Base-by-base conservation (phyloP, 2,329 filamentous ascomycete species). In the Phyllachora maydis region DNA sequence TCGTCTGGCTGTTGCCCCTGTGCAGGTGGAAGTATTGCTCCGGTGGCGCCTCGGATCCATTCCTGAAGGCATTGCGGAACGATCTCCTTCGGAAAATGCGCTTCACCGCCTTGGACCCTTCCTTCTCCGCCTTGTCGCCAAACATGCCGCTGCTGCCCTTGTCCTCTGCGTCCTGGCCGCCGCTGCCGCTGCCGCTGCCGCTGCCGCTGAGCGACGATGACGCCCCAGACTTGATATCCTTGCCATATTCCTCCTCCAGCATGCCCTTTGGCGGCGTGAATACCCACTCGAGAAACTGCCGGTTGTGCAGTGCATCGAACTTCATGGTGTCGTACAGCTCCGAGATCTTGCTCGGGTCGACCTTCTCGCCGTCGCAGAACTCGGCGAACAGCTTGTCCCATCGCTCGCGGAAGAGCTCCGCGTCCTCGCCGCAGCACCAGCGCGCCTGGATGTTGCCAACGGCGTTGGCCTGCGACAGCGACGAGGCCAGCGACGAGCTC, bases 261-360 rank as follows among this genome's bases (percentile, higher is more conserved):
- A 91, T 78, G 28, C 59, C 61, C 37, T 68, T 71, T 16, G 78
- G 72, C 2, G 88, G 88, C 10, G 82, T 91, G 37, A 98, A 98
- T 0, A 93, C 75, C 79, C 88, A 95, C 46, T 98, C 88, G 4
- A 98, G 55, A 39, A 98, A 98, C 31, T 82, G 79, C 3, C 88
- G 71, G 42, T 98, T 98, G 49, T 98, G 90, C 9, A 98, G 59
- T 1, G 88, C 88, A 45, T 98, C 88, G 33, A 95, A 98, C 47
- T 98, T 98, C 88, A 98, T 95, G 11, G 85, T 95, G 46, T 98
- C 88, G 45, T 98, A 98, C 3, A 98, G 63, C 51, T 98, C 88
- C 4, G 82, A 93, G 31, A 98, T 85, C 54, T 98, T 98, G 57
- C 83, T 92, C 11, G 90, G 90, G 46, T 98, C 88, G 11, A 95